phyloP scores from a whole-genome alignment of 805 yeast species.

The Metschnikowia lochheadii region DNA sequence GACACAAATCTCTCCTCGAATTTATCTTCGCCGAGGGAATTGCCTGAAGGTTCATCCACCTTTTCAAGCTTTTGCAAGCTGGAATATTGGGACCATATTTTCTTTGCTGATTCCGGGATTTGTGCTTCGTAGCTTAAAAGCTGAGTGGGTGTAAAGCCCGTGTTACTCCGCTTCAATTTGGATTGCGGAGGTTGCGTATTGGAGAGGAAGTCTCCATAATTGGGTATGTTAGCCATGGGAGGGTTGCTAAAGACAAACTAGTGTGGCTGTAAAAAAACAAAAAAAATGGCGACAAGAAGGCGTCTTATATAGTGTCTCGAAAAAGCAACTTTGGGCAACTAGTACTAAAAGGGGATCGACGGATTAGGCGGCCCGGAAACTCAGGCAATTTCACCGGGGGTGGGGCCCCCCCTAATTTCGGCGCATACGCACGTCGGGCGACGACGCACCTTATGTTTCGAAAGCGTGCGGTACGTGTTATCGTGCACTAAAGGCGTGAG shows the following conservation, averaged over 20 bases:
- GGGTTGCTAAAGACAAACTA: background rate
- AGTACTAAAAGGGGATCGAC: background rate
- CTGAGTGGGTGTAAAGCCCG: conserved; percentile 90
- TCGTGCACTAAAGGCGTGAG: background rate
- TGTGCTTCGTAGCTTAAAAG: conserved; percentile 76
- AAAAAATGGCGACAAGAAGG: background rate
- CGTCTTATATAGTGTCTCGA: background rate
- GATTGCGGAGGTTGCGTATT: conserved; percentile 27
- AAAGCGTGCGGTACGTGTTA: background rate
- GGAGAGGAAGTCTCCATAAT: background rate
- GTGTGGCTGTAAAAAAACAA: background rate
- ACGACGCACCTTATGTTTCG: conserved; percentile 2
- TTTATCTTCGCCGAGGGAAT: conserved; percentile 41
- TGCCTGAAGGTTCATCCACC: conserved; percentile 6
- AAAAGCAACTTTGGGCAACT: background rate
- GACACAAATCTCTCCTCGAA: conserved; percentile 69
- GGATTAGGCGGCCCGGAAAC: background rate
- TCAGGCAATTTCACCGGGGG: conserved; percentile 2
- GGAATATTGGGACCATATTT: conserved; percentile 70
- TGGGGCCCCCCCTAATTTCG: background rate
- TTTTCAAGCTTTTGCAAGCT: conserved; percentile 33
- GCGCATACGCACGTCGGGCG: conserved; percentile 1
- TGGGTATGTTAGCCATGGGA: background rate
- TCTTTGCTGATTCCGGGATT: conserved; percentile 75
- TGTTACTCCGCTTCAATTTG: conserved; percentile 66